Evolutionary conservation across 1,284 basidiomycete genomes (phyloP), one percentile per base, ranked within the genome.

Genomic region (Cystobasidium slooffiae): DNA sequence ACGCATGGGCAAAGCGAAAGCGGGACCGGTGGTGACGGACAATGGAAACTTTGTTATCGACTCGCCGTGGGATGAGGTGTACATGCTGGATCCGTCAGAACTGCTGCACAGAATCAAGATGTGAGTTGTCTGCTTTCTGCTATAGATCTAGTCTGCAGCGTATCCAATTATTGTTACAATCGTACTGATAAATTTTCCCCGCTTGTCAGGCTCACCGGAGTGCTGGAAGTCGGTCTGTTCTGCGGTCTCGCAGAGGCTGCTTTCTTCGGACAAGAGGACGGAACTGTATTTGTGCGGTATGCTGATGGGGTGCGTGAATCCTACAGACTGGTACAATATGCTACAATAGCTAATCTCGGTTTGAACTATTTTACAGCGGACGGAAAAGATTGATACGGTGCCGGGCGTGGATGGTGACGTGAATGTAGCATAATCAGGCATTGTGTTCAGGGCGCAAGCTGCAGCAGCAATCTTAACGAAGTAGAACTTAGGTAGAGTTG

Each of bases 151-250:
- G n/a, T n/a, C n/a, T n/a, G n/a, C n/a, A n/a, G n/a, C n/a, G n/a
- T n/a, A n/a, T n/a, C n/a, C n/a, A n/a, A n/a, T n/a, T n/a, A n/a
- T n/a, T n/a, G n/a, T n/a, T n/a, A n/a, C n/a, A n/a, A n/a, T n/a
- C n/a, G n/a, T n/a, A 16, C 43, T 55, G 37, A 37, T 18, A 1
- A 43, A 5, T 8, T 22, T 24, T 6, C 46, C 68, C 18, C 9
- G 18, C 22, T n/a, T 3, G 16, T 94, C 85, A 88, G 95, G 86
- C 85, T 97, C 68, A 98, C 96, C 0, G 96, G 97, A 73, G 94
- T 99, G 12, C 91, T 98, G 43, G 96, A 99, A 83, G 97, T 98
- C 44, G 97, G 97, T 0, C 84, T 99, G 24, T 99, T 99, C 86
- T 94, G 92, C 81, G 85, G 89, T 69, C 90, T 98, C 87, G 93